phyloP scores from a whole-genome alignment of 257 asterid genomes.

The Nicotiana noctiflora region DNA sequence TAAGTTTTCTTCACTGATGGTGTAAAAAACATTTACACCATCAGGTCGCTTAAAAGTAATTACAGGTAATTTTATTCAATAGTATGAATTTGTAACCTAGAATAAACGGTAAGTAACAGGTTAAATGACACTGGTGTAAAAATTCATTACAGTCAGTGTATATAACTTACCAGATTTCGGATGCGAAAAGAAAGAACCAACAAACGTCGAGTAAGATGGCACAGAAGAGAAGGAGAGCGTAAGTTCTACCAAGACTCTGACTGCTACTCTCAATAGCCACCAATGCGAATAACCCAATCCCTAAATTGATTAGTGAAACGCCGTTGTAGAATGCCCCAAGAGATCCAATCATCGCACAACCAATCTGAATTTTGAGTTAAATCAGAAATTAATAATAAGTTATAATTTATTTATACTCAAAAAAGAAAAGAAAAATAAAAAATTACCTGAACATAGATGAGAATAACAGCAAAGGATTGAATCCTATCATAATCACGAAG shows the following conservation, averaged over 20 bases:
- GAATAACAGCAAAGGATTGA: conserved; percentile 69
- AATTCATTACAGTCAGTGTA: no score
- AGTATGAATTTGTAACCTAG: no score
- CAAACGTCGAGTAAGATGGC: conserved; percentile 67
- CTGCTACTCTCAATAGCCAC: conserved; percentile 93
- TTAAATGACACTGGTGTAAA: no score
- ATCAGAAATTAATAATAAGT: no score
- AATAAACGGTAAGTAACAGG: no score
- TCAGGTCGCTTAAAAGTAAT: no score
- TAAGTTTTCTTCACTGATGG: no score
- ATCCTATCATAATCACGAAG: conserved; percentile 78
- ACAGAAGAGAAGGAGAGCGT: conserved; percentile 69
- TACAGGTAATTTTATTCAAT: no score
- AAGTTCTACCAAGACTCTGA: conserved; percentile 83
- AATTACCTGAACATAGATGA: conserved; percentile 55
- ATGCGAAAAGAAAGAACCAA: conserved; percentile 76
- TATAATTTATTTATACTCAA: background rate
- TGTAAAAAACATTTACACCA: no score
- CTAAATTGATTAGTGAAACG: conserved; percentile 61
- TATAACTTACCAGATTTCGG: conserved; percentile 49
- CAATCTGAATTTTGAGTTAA: conserved; percentile 17
- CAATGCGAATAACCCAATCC: conserved; percentile 69
- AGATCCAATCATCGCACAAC: conserved; percentile 81
- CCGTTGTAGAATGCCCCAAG: conserved; percentile 82
- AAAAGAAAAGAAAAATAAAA: background rate